Evolutionary conservation across 768 basidiomycete species (phyloP).

Genomic region (Paxillus ammoniavirescens): DNA sequence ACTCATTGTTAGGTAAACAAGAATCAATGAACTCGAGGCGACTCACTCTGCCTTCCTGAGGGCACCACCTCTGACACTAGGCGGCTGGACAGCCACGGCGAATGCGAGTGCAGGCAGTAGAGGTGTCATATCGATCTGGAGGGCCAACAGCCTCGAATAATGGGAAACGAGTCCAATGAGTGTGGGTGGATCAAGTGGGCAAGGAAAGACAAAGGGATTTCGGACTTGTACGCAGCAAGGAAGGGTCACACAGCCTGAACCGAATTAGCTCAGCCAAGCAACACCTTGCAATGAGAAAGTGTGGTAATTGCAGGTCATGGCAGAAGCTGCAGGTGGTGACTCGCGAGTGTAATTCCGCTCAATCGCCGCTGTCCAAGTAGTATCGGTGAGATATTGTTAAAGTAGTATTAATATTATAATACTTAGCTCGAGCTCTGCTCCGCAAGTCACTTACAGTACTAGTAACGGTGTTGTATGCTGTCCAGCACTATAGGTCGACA

Average conservation of each 20-base stretch:
- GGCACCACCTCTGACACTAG: background rate
- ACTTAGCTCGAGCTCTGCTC: background rate
- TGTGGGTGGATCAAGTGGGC: background rate
- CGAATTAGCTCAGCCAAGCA: background rate
- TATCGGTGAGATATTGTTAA: background rate
- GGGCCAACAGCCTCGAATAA: background rate
- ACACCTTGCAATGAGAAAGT: background rate
- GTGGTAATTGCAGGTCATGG: background rate
- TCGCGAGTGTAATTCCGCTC: background rate
- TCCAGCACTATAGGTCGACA: too few relatives aligned
- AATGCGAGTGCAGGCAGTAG: slow-evolving; percentile 3
- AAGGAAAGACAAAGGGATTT: background rate
- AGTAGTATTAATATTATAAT: background rate
- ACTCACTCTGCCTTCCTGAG: slow-evolving; percentile 2
- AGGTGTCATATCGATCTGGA: background rate
- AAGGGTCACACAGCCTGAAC: background rate
- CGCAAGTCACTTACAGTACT: background rate
- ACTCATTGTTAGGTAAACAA: background rate
- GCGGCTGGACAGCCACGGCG: background rate
- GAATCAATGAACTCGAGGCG: background rate
- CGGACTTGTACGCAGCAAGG: background rate
- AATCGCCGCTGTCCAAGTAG: background rate
- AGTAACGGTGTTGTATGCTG: too few relatives aligned
- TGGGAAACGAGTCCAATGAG: background rate
- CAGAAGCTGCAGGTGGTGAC: background rate